Evolutionary conservation across 2,329 filamentous ascomycete species (phyloP).

Genomic region (Amesomyces nigricolor): DNA sequence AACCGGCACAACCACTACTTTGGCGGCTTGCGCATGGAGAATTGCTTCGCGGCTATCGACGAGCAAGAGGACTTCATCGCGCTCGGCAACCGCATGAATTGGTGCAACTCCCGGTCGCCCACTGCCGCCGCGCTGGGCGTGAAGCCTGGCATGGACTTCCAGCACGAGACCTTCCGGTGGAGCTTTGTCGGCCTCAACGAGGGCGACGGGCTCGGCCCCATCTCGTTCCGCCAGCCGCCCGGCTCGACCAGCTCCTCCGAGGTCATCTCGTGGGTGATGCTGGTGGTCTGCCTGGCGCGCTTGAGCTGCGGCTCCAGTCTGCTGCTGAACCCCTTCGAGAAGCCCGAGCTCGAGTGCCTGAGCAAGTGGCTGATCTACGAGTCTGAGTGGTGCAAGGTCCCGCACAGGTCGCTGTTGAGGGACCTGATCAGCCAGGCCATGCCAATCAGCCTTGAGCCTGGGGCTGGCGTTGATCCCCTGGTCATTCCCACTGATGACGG

Average conservation of each 20-base stretch:
- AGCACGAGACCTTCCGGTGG: constrained; percentile 23
- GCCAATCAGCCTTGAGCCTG: constrained; percentile 3
- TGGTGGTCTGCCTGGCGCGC: constrained; percentile 24
- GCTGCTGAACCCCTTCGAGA: constrained; percentile 11
- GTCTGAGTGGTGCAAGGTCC: constrained; percentile 16
- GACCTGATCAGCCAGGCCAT: constrained; percentile 21
- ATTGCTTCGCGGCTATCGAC: constrained; percentile 19
- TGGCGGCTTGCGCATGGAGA: constrained; percentile 6
- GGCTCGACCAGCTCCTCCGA: constrained; percentile 17
- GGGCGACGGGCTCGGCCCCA: constrained; percentile 17
- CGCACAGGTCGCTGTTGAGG: constrained; percentile 15
- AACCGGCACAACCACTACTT: constrained; percentile 25
- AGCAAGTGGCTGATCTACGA: constrained; percentile 24
- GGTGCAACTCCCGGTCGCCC: constrained; percentile 19
- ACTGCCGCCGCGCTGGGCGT: constrained; percentile 20
- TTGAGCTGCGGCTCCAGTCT: constrained; percentile 19
- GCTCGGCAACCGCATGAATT: constrained; percentile 22
- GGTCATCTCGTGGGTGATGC: constrained; percentile 22
- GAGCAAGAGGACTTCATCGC: constrained; percentile 9
- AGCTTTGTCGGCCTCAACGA: constrained; percentile 17
- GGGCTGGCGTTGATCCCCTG: constrained; percentile 15
- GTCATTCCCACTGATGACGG: constrained; percentile 21
- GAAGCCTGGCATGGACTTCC: constrained; percentile 15
- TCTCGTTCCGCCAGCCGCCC: constrained; percentile 24
- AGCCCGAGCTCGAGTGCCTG: constrained; percentile 17